A percentile compares a stretch with the other conserved stretches of the same genome.
Evolutionary conservation across 805 yeast species (phyloP).

Genomic region (Nakazawaea populi): DNA sequence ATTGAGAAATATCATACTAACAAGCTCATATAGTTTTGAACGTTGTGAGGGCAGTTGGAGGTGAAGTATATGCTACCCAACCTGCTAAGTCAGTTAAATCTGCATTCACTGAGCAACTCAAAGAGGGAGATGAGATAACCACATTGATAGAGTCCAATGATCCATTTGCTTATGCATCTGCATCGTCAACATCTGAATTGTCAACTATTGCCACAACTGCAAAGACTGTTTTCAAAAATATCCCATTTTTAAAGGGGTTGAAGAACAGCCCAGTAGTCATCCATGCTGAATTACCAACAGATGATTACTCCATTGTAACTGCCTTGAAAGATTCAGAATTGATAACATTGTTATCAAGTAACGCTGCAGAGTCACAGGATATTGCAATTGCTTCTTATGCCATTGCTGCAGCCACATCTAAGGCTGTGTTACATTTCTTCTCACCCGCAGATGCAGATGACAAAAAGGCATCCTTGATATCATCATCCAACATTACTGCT

Average conservation of each 20-base stretch:
- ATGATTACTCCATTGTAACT: conserved; percentile 67
- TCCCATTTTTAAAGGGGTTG: conserved; percentile 51
- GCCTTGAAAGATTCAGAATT: conserved; percentile 66
- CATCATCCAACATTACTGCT: conserved; percentile 7
- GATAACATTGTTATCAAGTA: conserved; percentile 63
- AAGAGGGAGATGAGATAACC: conserved; percentile 15
- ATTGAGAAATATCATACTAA: neutral
- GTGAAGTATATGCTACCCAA: conserved; percentile 37
- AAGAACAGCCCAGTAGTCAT: conserved; percentile 42
- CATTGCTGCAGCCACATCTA: conserved; percentile 39
- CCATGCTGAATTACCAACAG: conserved; percentile 50
- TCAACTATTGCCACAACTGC: conserved; percentile 51
- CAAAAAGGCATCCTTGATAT: neutral
- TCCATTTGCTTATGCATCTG: conserved; percentile 34
- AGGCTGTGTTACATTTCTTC: conserved; percentile 72
- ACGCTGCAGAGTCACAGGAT: conserved; percentile 44
- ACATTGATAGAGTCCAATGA: conserved; percentile 41
- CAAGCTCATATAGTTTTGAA: conserved; percentile 22
- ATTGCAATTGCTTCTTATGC: conserved; percentile 55
- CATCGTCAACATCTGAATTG: conserved; percentile 23
- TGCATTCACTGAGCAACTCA: conserved; percentile 21
- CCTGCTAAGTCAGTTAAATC: conserved; percentile 38
- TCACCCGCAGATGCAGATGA: conserved; percentile 20
- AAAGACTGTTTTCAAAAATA: conserved; percentile 43
- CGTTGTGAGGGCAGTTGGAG: conserved; percentile 23